Percentiles rank a stretch among this genome's conserved stretches.
Evolutionary conservation across 495 filamentous ascomycete genomes (phyloP).

Genomic region (Margaritispora aquatica): DNA sequence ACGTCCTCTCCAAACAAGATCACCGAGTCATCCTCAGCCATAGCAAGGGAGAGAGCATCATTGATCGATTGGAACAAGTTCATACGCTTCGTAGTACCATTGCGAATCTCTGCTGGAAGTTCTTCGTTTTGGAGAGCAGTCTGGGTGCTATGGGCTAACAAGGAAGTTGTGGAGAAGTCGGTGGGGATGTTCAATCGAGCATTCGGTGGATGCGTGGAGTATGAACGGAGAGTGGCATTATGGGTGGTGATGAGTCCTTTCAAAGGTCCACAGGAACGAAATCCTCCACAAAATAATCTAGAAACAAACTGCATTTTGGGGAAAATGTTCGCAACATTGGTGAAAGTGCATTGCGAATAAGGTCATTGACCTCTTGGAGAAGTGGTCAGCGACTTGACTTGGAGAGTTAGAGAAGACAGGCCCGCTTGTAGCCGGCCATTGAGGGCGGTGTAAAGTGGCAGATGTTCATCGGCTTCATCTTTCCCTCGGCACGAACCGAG

Average conservation of each 20-base stretch:
- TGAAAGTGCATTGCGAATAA: not conserved
- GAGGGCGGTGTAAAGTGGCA: too few species aligned
- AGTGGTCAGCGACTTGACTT: not conserved
- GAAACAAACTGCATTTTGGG: slow-evolving; percentile 14
- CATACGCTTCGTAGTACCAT: slow-evolving; percentile 69
- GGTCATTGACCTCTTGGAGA: not conserved
- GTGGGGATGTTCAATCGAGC: slow-evolving; percentile 74
- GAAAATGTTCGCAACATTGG: not conserved
- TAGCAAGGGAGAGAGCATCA: slow-evolving; percentile 72
- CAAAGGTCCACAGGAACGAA: slow-evolving; percentile 1
- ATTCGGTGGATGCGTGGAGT: slow-evolving; percentile 21
- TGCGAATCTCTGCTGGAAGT: slow-evolving; percentile 55
- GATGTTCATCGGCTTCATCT: too few species aligned
- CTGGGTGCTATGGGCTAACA: slow-evolving; percentile 72
- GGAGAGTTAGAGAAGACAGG: not conserved
- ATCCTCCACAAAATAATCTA: not conserved
- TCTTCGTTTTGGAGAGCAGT: slow-evolving; percentile 59
- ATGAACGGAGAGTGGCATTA: slow-evolving; percentile 3
- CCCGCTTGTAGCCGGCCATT: not conserved
- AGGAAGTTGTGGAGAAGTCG: slow-evolving; percentile 77
- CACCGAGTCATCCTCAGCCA: slow-evolving; percentile 79
- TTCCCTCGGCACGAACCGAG: too few species aligned
- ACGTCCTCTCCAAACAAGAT: slow-evolving; percentile 96
- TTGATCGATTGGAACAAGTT: slow-evolving; percentile 94
- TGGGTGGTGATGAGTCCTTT: not conserved